Evolutionary conservation across 768 basidiomycete genomes (phyloP).

Genomic region (Hebeloma cylindrosporum): DNA sequence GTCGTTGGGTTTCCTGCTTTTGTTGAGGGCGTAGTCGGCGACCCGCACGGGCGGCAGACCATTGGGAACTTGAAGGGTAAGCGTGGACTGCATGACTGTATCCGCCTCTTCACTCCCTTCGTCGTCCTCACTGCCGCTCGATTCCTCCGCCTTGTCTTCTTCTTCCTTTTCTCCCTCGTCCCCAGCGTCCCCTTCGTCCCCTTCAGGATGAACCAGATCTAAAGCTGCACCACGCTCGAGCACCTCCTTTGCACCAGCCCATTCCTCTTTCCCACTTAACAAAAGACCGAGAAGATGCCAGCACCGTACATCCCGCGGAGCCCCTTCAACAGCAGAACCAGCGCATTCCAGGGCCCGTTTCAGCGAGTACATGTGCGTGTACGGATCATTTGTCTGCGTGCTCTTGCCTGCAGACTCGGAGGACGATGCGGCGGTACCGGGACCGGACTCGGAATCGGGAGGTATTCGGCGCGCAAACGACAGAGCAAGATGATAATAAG

Average conservation of each 20-base stretch:
- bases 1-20: no score
- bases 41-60: no score
- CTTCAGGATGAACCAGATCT: slow-evolving; percentile 39
- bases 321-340: slow-evolving; percentile 69
- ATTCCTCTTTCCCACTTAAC: slow-evolving; percentile 76
- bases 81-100: slow-evolving; percentile 11
- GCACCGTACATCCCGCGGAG: slow-evolving; percentile 61
- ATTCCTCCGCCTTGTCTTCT: slow-evolving; percentile 14
- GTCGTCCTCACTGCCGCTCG: slow-evolving; percentile 7
- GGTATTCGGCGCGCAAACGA: slow-evolving; percentile 54
- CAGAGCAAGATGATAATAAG: slow-evolving; percentile 80
- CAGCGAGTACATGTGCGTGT: slow-evolving; percentile 6
- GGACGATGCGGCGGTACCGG: background rate
- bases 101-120: slow-evolving; percentile 9
- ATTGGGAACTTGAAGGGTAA: slow-evolving; percentile 1
- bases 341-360: slow-evolving; percentile 63
- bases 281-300: slow-evolving; percentile 92
- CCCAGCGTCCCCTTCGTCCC: slow-evolving; percentile 20
- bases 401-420: background rate
- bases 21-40: no score
- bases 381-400: slow-evolving; percentile 7
- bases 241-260: slow-evolving; percentile 73
- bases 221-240: slow-evolving; percentile 74
- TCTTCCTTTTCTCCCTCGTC: slow-evolving; percentile 17
- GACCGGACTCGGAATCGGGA: background rate